Evolutionary conservation across 805 yeast genomes (phyloP).

Genomic region (Ogataea polymorpha): DNA sequence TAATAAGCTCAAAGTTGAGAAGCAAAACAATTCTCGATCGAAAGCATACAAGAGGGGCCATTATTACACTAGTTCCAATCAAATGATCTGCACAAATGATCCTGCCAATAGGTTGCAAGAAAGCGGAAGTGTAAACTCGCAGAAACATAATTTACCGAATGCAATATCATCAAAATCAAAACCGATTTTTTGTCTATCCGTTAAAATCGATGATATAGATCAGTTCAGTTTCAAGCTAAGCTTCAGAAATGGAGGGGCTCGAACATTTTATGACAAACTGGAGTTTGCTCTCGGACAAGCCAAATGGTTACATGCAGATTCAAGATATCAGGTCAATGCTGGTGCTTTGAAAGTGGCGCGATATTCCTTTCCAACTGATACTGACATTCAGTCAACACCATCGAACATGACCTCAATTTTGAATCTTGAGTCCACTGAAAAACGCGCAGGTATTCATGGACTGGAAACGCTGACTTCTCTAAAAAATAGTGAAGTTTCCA

Average conservation of each 20-base stretch:
- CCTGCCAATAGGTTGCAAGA: too few species aligned
- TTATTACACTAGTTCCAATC: too few species aligned
- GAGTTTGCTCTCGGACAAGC: conserved; percentile 43
- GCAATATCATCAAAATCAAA: background rate
- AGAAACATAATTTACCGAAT: too few species aligned
- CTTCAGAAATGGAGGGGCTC: conserved; percentile 71
- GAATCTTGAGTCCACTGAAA: background rate
- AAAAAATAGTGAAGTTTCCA: conserved; percentile 55
- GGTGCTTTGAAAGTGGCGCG: conserved; percentile 29
- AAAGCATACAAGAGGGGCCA: too few species aligned
- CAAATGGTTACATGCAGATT: conserved; percentile 41
- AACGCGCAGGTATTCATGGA: conserved; percentile 64
- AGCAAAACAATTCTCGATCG: background rate
- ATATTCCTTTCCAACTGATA: background rate
- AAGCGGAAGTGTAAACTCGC: too few species aligned
- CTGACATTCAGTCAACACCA: background rate
- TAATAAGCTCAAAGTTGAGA: background rate
- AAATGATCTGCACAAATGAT: too few species aligned
- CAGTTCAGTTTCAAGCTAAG: conserved; percentile 59
- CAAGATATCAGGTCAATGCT: conserved; percentile 31
- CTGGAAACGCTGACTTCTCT: conserved; percentile 56
- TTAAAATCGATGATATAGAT: background rate
- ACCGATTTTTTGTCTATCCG: background rate
- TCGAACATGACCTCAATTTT: background rate
- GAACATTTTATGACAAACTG: conserved; percentile 47